Evolutionary conservation across 768 basidiomycete species (phyloP).

Genomic region (Leccinum incarnatum): DNA sequence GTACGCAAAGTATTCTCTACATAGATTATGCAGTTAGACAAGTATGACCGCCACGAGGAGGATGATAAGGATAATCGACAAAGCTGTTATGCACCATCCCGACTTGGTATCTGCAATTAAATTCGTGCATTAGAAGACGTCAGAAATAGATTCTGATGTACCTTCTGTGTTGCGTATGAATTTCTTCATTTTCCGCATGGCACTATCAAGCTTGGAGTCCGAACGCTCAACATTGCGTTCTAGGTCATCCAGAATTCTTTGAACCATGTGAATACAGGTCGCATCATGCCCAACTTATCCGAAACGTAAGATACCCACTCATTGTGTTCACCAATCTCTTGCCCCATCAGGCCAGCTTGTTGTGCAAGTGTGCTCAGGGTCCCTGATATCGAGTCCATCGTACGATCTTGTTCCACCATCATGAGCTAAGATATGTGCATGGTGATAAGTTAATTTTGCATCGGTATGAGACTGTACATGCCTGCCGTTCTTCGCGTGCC

Average conservation of each 20-base stretch:
- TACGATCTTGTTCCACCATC: conserved; percentile 84
- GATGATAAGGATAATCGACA: conserved; percentile 65
- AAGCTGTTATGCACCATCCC: conserved; percentile 84
- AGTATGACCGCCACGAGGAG: conserved; percentile 81
- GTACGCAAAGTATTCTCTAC: conserved; percentile 9
- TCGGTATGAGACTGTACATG: conserved; percentile 23
- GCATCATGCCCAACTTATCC: neutral
- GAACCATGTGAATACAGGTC: neutral
- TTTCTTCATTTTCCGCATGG: conserved; percentile 67
- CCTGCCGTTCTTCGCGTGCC: conserved; percentile 87
- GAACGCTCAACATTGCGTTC: conserved; percentile 71
- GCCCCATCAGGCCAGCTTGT: conserved; percentile 94
- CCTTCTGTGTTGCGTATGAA: conserved; percentile 87
- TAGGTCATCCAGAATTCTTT: conserved; percentile 78
- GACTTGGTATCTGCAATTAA: conserved; percentile 67
- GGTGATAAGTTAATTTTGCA: neutral
- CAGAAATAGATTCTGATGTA: conserved; percentile 12
- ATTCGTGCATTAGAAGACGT: conserved; percentile 1
- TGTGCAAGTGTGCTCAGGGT: conserved; percentile 81
- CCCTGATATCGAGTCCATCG: conserved; percentile 84
- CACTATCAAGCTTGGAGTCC: conserved; percentile 59
- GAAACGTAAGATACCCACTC: conserved; percentile 55
- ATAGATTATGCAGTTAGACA: conserved; percentile 37
- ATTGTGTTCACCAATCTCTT: conserved; percentile 87
- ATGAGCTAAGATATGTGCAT: conserved; percentile 56